A percentile compares a stretch with the other conserved stretches of the same genome.
phyloP scores from a whole-genome alignment of 148 eudicot genomes.

The Nyssa sinensis region DNA sequence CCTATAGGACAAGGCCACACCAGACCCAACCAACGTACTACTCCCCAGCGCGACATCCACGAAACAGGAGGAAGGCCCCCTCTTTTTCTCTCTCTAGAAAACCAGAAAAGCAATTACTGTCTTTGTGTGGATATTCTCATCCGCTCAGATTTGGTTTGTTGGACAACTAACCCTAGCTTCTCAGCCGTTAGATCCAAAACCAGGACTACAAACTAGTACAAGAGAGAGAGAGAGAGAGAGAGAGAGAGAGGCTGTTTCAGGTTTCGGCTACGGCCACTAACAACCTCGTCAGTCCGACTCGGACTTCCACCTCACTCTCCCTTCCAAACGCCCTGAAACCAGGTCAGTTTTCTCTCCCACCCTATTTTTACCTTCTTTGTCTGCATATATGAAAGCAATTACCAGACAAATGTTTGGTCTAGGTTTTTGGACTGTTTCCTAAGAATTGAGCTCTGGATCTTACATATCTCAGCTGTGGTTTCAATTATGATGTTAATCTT shows the following conservation, averaged over 20 bases:
- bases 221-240: not conserved
- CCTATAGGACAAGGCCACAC: not conserved
- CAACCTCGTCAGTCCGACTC: slow-evolving; percentile 24
- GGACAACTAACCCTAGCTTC: not conserved
- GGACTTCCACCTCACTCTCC: slow-evolving; percentile 22
- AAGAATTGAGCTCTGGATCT: not conserved
- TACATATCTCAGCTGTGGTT: not conserved
- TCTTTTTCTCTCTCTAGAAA: too few relatives aligned
- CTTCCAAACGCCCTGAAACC: not conserved
- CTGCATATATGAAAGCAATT: not conserved
- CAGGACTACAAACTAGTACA: not conserved
- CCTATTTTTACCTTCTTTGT: not conserved
- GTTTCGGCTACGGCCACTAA: not conserved
- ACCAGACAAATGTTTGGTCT: not conserved
- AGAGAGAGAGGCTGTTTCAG: not conserved
- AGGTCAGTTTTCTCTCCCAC: not conserved
- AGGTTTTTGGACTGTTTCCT: too few relatives aligned
- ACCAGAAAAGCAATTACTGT: not conserved
- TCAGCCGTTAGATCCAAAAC: not conserved
- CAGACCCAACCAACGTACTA: not conserved
- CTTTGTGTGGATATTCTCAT: not conserved
- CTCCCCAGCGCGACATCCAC: not conserved
- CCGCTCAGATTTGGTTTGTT: not conserved
- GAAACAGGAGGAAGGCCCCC: too few relatives aligned
- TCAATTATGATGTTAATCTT: not conserved